Evolutionary conservation across 768 basidiomycete species (phyloP), one percentile per base, ranked within the genome.

Genomic region (Fomitopsis serialis): DNA sequence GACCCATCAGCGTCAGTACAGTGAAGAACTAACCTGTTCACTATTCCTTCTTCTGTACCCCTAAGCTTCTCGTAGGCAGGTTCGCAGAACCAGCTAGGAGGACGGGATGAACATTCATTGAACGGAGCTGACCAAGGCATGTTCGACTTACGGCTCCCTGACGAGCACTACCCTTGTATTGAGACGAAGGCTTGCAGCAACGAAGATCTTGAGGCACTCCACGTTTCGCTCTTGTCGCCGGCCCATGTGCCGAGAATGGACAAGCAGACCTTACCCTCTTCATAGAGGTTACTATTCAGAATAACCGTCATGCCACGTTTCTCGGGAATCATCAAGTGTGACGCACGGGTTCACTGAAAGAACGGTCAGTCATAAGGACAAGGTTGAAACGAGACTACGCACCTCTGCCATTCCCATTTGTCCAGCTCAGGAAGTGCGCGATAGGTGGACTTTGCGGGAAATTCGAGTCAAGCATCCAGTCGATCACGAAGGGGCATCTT

Each of bases 341-440:
- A 74, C 86, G 74, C 63, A 90, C 88, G 89, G 89, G 66, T 91
- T 91, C 15, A 91, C 87, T 85, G 48, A 8, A 19, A 27, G 27
- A 23, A 42, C 13, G 42, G 24, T 42, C 13, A 35, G 46, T 22
- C 29, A 22, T 13, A 37, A n/a, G 0, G 23, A 43, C 2, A 49
- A 48, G 23, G 24, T 35, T 52, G 4, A 51, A 23, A 42, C 13
- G 52, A 59, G 47, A 53, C 45, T 50, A 61, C 76, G 64, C 72
- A 83, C 86, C 87, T 76, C 93, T 77, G 27, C 93, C 93, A 63
- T 93, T 92, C 2, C 93, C 93, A 68, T 92, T 92, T 5, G 94
- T 97, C 89, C 92, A 95, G 55, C 91, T 93, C 46, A 85, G 77
- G 68, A 98, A 98, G 70, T 91, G 87, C 10, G 94, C 95, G 52